Evolutionary conservation across 495 filamentous ascomycete species (phyloP).

Genomic region (Aspergillus avenaceus): DNA sequence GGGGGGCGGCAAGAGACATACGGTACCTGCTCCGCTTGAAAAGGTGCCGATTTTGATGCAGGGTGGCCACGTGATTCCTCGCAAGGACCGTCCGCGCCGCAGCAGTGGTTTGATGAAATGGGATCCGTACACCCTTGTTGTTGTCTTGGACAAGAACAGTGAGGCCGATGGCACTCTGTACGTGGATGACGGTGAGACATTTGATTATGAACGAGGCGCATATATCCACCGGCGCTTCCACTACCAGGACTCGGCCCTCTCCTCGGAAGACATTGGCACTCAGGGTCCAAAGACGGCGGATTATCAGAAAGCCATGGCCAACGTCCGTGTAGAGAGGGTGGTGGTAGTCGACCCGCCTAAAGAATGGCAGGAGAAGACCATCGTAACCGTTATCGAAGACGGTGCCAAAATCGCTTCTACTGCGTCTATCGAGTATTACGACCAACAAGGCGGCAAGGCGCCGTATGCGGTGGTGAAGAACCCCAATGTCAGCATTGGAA

Average conservation of each 20-base stretch:
- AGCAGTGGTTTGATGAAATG: constrained; percentile 85
- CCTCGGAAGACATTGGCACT: constrained; percentile 39
- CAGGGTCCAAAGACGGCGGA: constrained; percentile 61
- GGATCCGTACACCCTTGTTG: constrained; percentile 89
- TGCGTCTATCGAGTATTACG: constrained; percentile 55
- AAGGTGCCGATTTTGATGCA: constrained; percentile 86
- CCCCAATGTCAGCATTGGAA: constrained; percentile 70
- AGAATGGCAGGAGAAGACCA: constrained; percentile 64
- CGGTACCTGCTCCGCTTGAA: constrained; percentile 71
- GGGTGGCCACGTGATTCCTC: constrained; percentile 85
- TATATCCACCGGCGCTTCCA: constrained; percentile 81
- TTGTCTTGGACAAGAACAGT: constrained; percentile 66
- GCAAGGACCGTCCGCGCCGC: constrained; percentile 80
- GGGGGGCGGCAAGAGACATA: constrained; percentile 62
- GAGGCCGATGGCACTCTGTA: constrained; percentile 81
- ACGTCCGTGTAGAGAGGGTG: constrained; percentile 76
- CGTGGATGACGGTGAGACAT: constrained; percentile 90
- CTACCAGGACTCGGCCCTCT: constrained; percentile 53
- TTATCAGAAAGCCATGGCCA: constrained; percentile 72
- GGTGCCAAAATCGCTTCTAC: constrained; percentile 56
- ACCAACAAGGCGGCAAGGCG: constrained; percentile 57
- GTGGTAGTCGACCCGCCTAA: constrained; percentile 73
- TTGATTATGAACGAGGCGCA: constrained; percentile 77
- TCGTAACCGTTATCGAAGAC: constrained; percentile 65
- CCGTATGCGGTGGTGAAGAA: constrained; percentile 78